Evolutionary conservation across 2,329 filamentous ascomycete species (phyloP), one percentile per base, ranked within the genome.

Genomic region (Aspergillus bombycis): DNA sequence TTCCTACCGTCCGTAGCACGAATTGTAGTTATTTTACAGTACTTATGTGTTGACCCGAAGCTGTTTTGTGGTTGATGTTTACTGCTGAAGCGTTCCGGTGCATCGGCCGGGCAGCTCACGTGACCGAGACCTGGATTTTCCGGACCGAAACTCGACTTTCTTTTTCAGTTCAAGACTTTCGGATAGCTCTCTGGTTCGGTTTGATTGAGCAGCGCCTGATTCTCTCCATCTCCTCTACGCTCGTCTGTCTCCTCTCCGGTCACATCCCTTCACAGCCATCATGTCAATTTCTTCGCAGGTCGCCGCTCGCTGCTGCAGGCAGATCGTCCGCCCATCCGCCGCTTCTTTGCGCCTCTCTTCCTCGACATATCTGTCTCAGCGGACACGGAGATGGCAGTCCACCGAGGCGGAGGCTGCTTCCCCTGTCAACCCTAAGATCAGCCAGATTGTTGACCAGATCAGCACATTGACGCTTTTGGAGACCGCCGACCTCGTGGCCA

Each of bases 391-490:
- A 87, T 94, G 92, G 91, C 91, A 95, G 81, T 94, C 93, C 67
- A 94, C 93, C 72, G 91, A 94, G 73, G 88, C 85, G 61, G 75
- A 68, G 41, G 66, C 73, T 62, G 84, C 84, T 61, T 81, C 84
- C 62, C 79, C 86, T 72, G 80, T 84, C 66, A 96, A 92, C 82
- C 93, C 95, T 67, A 99, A 99, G 87, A 97, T 99, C 74, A 81
- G 89, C 72, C 88, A 87, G 64, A 99, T 99, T 76, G 95, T 99
- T 75, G 94, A 99, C 79, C 94, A 99, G 82, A 99, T 99, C 81
- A 96, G 94, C 82, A 90, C 95, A 87, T 90, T 99, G 87, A 99
- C 94, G 52, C 86, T 99, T 63, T 84, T 99, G 74, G 96, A 99
- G 87, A 99, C 95, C 45, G 94, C 96, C 63, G 95, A 98, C 78